A percentile compares a stretch with the other conserved stretches of the same genome.
These are phyloP conservation scores for Manihot esculenta DNA, from an alignment of 441 rosid species.

Conservation along the genomic window DNA sequence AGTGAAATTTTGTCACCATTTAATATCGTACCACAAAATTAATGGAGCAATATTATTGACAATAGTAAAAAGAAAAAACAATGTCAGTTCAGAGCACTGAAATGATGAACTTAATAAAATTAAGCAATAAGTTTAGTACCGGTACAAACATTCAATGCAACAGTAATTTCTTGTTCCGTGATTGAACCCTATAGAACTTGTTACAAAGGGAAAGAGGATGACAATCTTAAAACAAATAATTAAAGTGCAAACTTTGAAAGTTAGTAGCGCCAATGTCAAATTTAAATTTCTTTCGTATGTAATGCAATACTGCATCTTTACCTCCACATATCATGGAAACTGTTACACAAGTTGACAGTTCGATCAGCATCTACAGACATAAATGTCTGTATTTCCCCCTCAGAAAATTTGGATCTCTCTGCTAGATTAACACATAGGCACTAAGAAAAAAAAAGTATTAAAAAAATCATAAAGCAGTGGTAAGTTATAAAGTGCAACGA, in stretches of 20 bases:
- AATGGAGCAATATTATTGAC: neutral
- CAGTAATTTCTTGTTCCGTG: neutral
- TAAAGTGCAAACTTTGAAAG: neutral
- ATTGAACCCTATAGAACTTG: neutral
- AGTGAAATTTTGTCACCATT: neutral
- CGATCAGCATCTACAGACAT: constrained; percentile 99
- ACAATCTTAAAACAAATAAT: neutral
- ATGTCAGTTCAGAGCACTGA: neutral
- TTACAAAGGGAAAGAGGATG: neutral
- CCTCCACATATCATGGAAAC: constrained; percentile 98
- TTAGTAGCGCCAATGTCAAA: neutral
- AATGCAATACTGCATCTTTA: constrained; percentile 33
- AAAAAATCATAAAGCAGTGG: constrained; percentile 20
- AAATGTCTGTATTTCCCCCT: constrained; percentile 97
- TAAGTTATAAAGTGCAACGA: neutral
- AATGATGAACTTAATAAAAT: neutral
- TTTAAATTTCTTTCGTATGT: neutral
- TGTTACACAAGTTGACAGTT: constrained; percentile 81
- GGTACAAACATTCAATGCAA: neutral
- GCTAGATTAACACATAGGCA: constrained; percentile 72
- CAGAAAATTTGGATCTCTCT: constrained; percentile 75
- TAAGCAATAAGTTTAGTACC: neutral
- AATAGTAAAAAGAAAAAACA: neutral
- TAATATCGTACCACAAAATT: neutral
- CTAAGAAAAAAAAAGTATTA: constrained; percentile 43